A percentile compares a stretch with the other conserved stretches of the same genome.
These are phyloP conservation scores for Colletotrichum chlorophyti DNA, from an alignment of 2,329 filamentous ascomycete genomes.

Conservation along the genomic window DNA sequence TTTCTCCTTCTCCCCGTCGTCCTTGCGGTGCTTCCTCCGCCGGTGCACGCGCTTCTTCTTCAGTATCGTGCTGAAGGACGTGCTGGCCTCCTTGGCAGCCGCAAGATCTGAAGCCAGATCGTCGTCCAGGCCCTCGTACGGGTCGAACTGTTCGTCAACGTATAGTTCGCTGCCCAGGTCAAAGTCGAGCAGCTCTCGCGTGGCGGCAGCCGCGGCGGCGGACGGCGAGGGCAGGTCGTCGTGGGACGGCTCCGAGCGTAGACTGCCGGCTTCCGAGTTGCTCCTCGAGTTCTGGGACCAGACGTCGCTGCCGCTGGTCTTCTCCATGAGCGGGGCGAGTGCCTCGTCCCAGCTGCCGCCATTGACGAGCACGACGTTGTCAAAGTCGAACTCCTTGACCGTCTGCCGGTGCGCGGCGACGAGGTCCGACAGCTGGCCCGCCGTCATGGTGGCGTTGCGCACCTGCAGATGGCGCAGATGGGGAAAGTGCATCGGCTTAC, in stretches of 20 bases:
- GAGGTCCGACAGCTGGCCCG: slow-evolving; percentile 72
- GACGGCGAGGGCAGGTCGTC: slow-evolving; percentile 55
- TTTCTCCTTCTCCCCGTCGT: slow-evolving; percentile 36
- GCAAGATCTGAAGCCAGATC: slow-evolving; percentile 42
- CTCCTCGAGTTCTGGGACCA: slow-evolving; percentile 49
- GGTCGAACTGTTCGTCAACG: slow-evolving; percentile 35
- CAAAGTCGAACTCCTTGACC: slow-evolving; percentile 80
- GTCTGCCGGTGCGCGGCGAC: slow-evolving; percentile 71
- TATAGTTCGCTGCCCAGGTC: slow-evolving; percentile 37
- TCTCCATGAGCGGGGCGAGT: slow-evolving; percentile 71
- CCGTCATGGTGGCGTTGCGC: slow-evolving; percentile 75
- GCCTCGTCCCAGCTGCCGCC: slow-evolving; percentile 82
- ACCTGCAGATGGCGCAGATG: slow-evolving; percentile 73
- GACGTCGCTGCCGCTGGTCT: slow-evolving; percentile 46
- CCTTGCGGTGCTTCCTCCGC: slow-evolving; percentile 44
- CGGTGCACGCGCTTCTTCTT: slow-evolving; percentile 51
- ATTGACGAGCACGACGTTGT: slow-evolving; percentile 73
- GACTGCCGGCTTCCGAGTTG: slow-evolving; percentile 39
- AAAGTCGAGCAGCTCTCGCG: slow-evolving; percentile 53
- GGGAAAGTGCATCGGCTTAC: slow-evolving; percentile 69
- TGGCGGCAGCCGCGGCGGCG: slow-evolving; percentile 61
- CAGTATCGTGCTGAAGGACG: slow-evolving; percentile 53
- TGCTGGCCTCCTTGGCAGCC: slow-evolving; percentile 40
- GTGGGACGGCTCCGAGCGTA: slow-evolving; percentile 35
- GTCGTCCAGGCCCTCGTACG: slow-evolving; percentile 40